A percentile compares a stretch with the other conserved stretches of the same genome.
These are phyloP conservation scores for Aspergillus caelatus DNA, from an alignment of 2,329 filamentous ascomycete species.

Conservation along the genomic window DNA sequence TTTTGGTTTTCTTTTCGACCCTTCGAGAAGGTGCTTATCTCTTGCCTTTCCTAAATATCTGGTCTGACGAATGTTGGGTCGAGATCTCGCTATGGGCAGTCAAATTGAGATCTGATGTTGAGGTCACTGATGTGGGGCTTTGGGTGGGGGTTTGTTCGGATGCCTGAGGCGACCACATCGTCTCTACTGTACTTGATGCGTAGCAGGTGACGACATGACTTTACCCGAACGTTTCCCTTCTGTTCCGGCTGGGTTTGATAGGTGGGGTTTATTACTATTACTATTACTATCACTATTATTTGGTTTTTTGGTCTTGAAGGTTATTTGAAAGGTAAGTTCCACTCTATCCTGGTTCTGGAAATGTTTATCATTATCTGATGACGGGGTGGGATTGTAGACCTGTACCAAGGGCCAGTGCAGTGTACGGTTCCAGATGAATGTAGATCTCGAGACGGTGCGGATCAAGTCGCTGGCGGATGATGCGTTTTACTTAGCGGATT, in stretches of 20 bases:
- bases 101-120: not conserved
- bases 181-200: not conserved
- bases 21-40: not conserved
- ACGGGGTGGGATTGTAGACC: not conserved
- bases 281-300: no score
- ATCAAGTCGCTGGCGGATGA: constrained; percentile 37
- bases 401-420: not conserved
- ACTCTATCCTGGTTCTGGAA: not conserved
- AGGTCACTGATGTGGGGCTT: not conserved
- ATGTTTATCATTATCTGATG: not conserved
- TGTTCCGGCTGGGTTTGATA: not conserved
- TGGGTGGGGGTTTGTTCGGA: not conserved
- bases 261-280: not conserved
- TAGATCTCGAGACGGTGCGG: constrained; percentile 32
- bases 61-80: not conserved
- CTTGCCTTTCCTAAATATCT: not conserved
- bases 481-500: constrained; percentile 85
- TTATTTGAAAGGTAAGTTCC: not conserved
- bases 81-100: not conserved
- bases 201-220: constrained; percentile 14
- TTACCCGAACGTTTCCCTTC: not conserved
- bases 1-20: not conserved
- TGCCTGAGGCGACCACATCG: not conserved
- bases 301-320: not conserved
- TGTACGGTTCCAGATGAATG: constrained; percentile 4